Evolutionary conservation across 148 eudicot genomes (phyloP).

Genomic region (Rhododendron mucronatum): DNA sequence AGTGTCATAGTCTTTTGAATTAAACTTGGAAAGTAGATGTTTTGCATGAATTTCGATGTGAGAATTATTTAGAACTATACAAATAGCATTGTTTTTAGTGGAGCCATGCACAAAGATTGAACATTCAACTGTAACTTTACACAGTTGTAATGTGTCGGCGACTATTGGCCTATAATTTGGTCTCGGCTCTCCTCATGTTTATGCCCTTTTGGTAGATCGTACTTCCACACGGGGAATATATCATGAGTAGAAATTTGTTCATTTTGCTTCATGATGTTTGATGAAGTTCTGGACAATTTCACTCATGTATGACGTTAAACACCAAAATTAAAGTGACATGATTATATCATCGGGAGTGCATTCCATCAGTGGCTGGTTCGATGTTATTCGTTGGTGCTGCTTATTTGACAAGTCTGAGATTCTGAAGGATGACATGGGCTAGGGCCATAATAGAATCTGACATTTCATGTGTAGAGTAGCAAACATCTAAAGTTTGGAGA

Average conservation of each 20-base stretch:
- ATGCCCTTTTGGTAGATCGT: background rate
- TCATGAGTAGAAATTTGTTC: background rate
- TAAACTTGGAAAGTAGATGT: background rate
- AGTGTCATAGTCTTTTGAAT: background rate
- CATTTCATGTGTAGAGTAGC: background rate
- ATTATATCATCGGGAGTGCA: background rate
- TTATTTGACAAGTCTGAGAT: background rate
- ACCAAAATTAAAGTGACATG: background rate
- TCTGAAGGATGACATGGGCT: background rate
- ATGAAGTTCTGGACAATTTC: background rate
- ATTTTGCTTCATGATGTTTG: background rate
- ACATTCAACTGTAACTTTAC: background rate
- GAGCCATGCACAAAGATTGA: background rate
- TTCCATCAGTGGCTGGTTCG: background rate
- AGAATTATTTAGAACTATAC: background rate
- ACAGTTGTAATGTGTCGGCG: background rate
- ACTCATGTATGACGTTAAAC: background rate
- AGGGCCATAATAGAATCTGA: background rate
- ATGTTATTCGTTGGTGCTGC: background rate
- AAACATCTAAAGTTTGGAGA: background rate
- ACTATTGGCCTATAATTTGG: background rate
- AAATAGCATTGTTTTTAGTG: background rate
- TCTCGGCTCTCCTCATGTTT: background rate
- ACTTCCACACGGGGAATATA: background rate
- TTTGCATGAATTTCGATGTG: background rate